These are phyloP conservation scores for Suaeda aralocaspica DNA, from an alignment of 148 eudicot genomes.

Conservation along the genomic window DNA sequence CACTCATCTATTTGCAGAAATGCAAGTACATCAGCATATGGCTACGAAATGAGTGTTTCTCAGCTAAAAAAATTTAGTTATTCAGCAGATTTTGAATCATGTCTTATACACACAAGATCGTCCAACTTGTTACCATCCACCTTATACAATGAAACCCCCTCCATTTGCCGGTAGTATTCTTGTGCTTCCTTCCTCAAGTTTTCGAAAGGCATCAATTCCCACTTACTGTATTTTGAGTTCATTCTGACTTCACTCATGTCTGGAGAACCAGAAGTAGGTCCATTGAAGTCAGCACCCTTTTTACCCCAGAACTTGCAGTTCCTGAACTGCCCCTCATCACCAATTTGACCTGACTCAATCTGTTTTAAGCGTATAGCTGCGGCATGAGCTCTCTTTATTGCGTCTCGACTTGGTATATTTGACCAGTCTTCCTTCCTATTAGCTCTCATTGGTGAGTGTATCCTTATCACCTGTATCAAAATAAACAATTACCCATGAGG, in stretches of 20 bases:
- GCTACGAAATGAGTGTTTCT: neutral
- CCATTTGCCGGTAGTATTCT: slow-evolving; percentile 76
- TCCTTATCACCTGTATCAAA: slow-evolving; percentile 66
- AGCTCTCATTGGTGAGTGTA: slow-evolving; percentile 98
- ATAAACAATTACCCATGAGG: neutral
- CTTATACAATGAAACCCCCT: slow-evolving; percentile 74
- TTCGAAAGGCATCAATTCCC: slow-evolving; percentile 80
- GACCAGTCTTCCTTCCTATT: slow-evolving; percentile 85
- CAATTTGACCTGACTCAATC: slow-evolving; percentile 38
- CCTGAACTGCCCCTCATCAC: slow-evolving; percentile 74
- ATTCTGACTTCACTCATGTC: slow-evolving; percentile 65
- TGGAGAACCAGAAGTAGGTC: slow-evolving; percentile 74
- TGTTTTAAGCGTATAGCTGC: slow-evolving; percentile 75
- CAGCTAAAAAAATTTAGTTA: neutral
- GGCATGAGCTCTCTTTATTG: slow-evolving; percentile 66
- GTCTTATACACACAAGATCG: slow-evolving; percentile 83
- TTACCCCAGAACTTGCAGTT: slow-evolving; percentile 96
- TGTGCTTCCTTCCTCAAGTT: slow-evolving; percentile 73
- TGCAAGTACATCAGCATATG: neutral
- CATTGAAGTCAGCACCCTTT: slow-evolving; percentile 43
- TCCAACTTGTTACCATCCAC: slow-evolving; percentile 95
- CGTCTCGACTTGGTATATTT: slow-evolving; percentile 72
- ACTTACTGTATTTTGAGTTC: slow-evolving; percentile 73
- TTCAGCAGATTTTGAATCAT: slow-evolving; percentile 38
- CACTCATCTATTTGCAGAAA: neutral